phyloP scores from a whole-genome alignment of 768 basidiomycete species.

The Hygrophorus russula region DNA sequence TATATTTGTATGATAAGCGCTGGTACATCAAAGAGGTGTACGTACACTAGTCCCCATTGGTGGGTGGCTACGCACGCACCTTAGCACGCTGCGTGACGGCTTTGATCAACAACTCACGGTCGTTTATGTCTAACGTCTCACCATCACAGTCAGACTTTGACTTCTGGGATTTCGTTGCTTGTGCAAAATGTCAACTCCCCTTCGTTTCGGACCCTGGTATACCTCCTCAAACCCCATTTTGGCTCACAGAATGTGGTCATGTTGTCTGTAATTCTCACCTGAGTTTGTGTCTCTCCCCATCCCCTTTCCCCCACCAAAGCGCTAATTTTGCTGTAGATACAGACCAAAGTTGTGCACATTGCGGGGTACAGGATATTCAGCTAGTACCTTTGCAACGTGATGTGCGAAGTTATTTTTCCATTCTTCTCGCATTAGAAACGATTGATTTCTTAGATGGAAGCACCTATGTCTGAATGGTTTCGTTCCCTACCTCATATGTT shows the following conservation, averaged over 20 bases:
- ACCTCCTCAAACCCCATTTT: slow-evolving; percentile 48
- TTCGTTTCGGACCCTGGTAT: slow-evolving; percentile 22
- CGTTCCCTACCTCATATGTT: slow-evolving; percentile 46
- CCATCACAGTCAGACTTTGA: slow-evolving; percentile 32
- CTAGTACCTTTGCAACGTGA: slow-evolving; percentile 64
- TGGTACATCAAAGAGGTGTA: too few species aligned
- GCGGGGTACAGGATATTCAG: slow-evolving; percentile 52
- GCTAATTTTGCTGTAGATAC: slow-evolving; percentile 30
- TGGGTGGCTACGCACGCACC: too few species aligned
- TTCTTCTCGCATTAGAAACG: not conserved
- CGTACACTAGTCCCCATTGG: too few species aligned
- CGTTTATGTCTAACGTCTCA: slow-evolving; percentile 29
- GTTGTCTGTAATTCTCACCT: slow-evolving; percentile 79
- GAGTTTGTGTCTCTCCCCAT: slow-evolving; percentile 32
- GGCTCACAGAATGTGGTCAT: slow-evolving; percentile 85
- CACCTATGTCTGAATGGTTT: slow-evolving; percentile 81
- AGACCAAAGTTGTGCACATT: slow-evolving; percentile 67
- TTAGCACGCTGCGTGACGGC: too few species aligned
- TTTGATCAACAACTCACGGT: not conserved
- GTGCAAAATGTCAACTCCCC: slow-evolving; percentile 57
- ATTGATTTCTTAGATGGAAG: slow-evolving; percentile 45
- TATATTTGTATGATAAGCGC: not conserved
- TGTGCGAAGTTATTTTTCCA: slow-evolving; percentile 27
- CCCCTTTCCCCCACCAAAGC: not conserved
- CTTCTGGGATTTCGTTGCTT: slow-evolving; percentile 76